Evolutionary conservation across 495 filamentous ascomycete species (phyloP).

Genomic region (Aspergillus bertholletiae): DNA sequence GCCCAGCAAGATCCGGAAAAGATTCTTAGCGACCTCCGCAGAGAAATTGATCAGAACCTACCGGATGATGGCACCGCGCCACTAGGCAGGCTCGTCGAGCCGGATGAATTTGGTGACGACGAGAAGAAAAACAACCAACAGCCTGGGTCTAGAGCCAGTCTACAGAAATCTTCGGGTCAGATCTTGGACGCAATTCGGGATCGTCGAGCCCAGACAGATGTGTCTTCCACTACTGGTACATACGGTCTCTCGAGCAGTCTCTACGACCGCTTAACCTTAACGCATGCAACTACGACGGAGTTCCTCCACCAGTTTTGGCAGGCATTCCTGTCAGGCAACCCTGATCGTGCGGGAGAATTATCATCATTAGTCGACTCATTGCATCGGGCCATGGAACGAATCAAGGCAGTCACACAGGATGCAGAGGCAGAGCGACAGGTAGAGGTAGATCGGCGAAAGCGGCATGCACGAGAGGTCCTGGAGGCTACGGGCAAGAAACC

Average conservation of each 20-base stretch:
- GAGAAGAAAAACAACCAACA: conserved; percentile 46
- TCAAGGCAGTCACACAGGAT: conserved; percentile 73
- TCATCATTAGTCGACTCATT: conserved; percentile 75
- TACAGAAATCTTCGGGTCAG: conserved; percentile 39
- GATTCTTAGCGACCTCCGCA: conserved; percentile 60
- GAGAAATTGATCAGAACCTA: conserved; percentile 50
- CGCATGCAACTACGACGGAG: conserved; percentile 88
- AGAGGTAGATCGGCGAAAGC: conserved; percentile 56
- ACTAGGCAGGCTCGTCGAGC: conserved; percentile 47
- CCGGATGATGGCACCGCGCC: conserved; percentile 55
- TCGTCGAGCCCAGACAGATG: conserved; percentile 33
- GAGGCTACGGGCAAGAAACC: conserved; percentile 67
- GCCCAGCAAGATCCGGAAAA: conserved; percentile 63
- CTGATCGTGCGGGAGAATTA: conserved; percentile 71
- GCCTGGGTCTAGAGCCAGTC: conserved; percentile 34
- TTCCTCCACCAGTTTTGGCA: conserved; percentile 97
- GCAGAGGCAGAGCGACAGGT: conserved; percentile 70
- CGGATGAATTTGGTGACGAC: conserved; percentile 55
- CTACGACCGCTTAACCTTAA: conserved; percentile 73
- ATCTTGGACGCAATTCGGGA: conserved; percentile 43
- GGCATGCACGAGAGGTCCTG: conserved; percentile 63
- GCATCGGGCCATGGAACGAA: conserved; percentile 68
- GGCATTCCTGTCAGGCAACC: conserved; percentile 79
- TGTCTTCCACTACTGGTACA: conserved; percentile 36
- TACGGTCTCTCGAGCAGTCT: conserved; percentile 61